A percentile compares a stretch with the other conserved stretches of the same genome.
Evolutionary conservation across 78 protist genomes (phyloP).

Genomic region (Tieghemostelium lacteum): DNA sequence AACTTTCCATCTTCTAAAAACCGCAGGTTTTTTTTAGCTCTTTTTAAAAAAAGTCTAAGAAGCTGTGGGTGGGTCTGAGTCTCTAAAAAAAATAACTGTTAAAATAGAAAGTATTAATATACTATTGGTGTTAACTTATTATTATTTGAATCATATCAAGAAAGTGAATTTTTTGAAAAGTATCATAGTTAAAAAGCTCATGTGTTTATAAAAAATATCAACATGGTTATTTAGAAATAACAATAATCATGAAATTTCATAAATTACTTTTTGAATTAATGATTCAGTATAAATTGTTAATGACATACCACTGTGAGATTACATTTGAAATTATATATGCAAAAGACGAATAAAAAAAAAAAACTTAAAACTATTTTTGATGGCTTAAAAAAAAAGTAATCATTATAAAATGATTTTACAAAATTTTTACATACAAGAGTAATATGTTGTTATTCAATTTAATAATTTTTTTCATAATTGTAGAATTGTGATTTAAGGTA

Average conservation of each 20-base stretch:
- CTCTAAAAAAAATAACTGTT: no score
- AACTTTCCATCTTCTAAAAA: not conserved
- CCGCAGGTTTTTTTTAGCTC: not conserved
- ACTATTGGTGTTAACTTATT: not conserved
- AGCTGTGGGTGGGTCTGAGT: no score
- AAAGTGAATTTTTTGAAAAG: not conserved
- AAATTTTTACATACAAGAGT: not conserved
- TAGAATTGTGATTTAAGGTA: constrained; percentile 6
- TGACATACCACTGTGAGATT: not conserved
- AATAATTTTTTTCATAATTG: not conserved
- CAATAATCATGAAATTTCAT: not conserved
- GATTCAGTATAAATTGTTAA: not conserved
- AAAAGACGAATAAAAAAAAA: no score
- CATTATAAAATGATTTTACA: no score
- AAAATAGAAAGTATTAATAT: not conserved
- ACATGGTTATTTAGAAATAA: not conserved
- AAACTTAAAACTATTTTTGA: no score
- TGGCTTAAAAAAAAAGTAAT: no score
- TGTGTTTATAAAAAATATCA: no score
- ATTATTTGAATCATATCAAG: not conserved
- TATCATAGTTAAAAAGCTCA: constrained; percentile 17
- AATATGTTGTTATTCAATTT: not conserved
- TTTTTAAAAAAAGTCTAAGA: no score
- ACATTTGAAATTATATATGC: not conserved
- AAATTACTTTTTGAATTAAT: not conserved